A percentile compares a stretch with the other conserved stretches of the same genome.
Evolutionary conservation across 208 protist genomes (phyloP).

Genomic region (Entamoeba dispar): DNA sequence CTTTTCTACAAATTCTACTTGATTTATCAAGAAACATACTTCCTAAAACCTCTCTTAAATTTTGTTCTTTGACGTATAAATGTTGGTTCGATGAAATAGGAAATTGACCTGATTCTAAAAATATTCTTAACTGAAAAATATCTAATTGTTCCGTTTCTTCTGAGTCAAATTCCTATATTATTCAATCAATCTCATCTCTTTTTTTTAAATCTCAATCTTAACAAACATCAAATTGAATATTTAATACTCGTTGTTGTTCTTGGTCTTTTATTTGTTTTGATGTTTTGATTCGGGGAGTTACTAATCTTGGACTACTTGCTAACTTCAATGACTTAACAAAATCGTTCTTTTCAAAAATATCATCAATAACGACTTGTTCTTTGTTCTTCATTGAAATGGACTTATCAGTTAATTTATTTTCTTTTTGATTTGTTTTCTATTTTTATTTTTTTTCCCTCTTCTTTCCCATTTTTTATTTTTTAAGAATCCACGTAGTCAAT

Average conservation of each 20-base stretch:
- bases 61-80: not conserved
- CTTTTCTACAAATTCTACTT: not conserved
- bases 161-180: not conserved
- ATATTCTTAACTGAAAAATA: not conserved
- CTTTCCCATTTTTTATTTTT: no score
- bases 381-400: not conserved
- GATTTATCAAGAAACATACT: not conserved
- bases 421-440: no score
- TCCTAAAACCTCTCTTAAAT: not conserved
- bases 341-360: not conserved
- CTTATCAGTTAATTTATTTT: no score
- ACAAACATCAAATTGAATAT: not conserved
- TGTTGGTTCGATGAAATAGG: not conserved
- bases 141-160: not conserved
- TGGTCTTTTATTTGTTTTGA: not conserved
- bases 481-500: no score
- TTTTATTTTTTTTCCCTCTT: no score
- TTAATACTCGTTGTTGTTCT: not conserved
- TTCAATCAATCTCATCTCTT: not conserved
- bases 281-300: not conserved
- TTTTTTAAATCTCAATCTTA: no score
- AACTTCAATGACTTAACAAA: not conserved
- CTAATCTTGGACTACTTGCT: not conserved
- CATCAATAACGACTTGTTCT: not conserved
- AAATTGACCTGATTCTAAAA: not conserved